Conservation (phyloP, 148 eudicot genomes). For the Persicaria maculosa region DNA sequence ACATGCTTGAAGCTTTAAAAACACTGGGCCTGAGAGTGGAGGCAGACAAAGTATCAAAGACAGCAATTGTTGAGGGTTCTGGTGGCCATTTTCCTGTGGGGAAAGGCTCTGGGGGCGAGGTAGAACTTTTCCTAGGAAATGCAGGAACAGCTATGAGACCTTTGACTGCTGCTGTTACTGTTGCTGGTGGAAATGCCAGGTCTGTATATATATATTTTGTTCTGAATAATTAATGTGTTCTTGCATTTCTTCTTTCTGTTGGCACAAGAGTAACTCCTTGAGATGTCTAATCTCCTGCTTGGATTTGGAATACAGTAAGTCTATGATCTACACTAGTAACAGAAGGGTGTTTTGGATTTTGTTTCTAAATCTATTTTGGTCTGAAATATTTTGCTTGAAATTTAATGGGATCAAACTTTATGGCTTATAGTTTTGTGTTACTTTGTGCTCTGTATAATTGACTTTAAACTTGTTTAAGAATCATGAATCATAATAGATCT, state of each 20-base stretch:
- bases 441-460: background rate
- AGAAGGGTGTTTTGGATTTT: background rate
- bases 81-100: slow-evolving; percentile 84
- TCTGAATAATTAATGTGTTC: slow-evolving; percentile 6
- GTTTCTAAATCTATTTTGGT: background rate
- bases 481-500: too few relatives aligned
- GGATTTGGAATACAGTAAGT: background rate
- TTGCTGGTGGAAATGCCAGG: slow-evolving; percentile 90
- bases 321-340: background rate
- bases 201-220: slow-evolving; percentile 17
- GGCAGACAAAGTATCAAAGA: slow-evolving; percentile 49
- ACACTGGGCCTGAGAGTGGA: slow-evolving; percentile 86
- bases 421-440: background rate
- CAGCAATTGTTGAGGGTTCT: slow-evolving; percentile 83
- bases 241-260: background rate
- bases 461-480: too few relatives aligned
- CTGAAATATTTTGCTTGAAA: background rate
- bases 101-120: slow-evolving; percentile 49
- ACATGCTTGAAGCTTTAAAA: slow-evolving; percentile 95
- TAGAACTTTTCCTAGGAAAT: slow-evolving; percentile 92
- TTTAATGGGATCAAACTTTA: background rate
- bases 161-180: slow-evolving; percentile 94
- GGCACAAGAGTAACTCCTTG: background rate
- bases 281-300: background rate
- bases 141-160: slow-evolving; percentile 99